Base-by-base conservation (phyloP, 768 basidiomycete genomes). In the Amanita rimosa region DNA sequence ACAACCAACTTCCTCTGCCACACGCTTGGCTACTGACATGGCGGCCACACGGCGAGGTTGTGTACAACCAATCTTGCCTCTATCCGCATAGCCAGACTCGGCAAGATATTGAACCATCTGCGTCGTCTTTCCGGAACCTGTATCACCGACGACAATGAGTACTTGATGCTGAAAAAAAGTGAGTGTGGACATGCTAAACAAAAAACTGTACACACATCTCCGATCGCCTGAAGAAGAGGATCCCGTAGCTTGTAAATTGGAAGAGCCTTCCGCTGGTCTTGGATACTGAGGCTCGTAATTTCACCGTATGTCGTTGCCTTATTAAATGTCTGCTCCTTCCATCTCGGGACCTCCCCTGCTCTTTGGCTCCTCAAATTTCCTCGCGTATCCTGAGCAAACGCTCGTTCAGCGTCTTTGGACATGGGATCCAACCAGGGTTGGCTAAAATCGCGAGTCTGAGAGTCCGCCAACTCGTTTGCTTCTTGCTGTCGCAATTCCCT, bases 71-170 rank as follows among this genome's bases (percentile, higher is more conserved):
- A 99, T 91, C 50, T 83, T 82, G 43, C 90, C 89, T 55, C 66
- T 78, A 58, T 98, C 95, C 0, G 93, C 87, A 55, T 82, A 94
- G 0, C 96, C 96, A 40, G 85, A 76, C 65, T 99, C 96, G 9
- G 95, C 95, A 37, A 99, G 77, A 57, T 97, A 99, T 65, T 98
- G 96, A 0, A 88, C 87, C 93, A 99, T 98, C 62, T 99, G 96
- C 0, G 96, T 99, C 6, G 96, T 98, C 64, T 99, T 99, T 10
- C 96, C 96, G 6, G 95, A 97, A 22, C 96, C 96, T 39, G 96
- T 99, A 60, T 99, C 96, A 39, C 96, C 96, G 48, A 99, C 88
- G 33, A 99, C 96, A 55, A 99, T 93, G 48, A 99, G 83, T 21
- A 98, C 84, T 78, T 93, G 95, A 68, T 99, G 89, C 85, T 93